Percentiles rank a stretch among this genome's conserved stretches.
Conservation (phyloP, 169 alveolate species). For the Plasmodium gonderi region DNA sequence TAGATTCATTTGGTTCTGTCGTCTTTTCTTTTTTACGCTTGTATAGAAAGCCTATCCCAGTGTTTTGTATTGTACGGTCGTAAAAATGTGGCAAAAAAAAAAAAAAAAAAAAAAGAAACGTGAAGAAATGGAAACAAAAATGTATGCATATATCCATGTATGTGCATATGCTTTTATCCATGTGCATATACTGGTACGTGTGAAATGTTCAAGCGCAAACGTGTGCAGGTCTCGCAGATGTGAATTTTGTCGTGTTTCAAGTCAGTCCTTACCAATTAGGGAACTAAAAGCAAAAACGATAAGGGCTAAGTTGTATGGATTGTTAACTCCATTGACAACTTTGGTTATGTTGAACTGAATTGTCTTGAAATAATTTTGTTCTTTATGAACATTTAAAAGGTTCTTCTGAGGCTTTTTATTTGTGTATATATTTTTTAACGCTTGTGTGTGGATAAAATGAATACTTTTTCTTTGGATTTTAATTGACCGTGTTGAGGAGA, state of each 20-base stretch:
- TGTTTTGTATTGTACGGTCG: background rate
- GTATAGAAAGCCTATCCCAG: background rate
- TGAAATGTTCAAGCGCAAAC: too few species aligned
- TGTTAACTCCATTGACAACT: conserved; percentile 6
- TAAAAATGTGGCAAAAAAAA: background rate
- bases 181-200: too few species aligned
- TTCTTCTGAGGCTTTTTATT: conserved; percentile 3
- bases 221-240: too few species aligned
- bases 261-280: conserved; percentile 17
- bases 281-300: conserved; percentile 30
- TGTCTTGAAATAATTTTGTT: conserved; percentile 20
- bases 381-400: background rate
- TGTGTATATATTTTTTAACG: background rate
- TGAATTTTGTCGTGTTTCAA: too few species aligned
- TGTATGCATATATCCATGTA: background rate
- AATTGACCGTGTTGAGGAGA: background rate
- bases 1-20: background rate
- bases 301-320: background rate
- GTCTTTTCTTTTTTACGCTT: background rate
- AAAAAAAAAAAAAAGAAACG: background rate
- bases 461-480: conserved; percentile 28
- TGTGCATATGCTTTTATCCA: background rate
- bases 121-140: background rate
- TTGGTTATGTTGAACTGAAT: conserved; percentile 7
- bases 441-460: conserved; percentile 14